phyloP scores from a whole-genome alignment of 768 basidiomycete species.

The Imleria badia region DNA sequence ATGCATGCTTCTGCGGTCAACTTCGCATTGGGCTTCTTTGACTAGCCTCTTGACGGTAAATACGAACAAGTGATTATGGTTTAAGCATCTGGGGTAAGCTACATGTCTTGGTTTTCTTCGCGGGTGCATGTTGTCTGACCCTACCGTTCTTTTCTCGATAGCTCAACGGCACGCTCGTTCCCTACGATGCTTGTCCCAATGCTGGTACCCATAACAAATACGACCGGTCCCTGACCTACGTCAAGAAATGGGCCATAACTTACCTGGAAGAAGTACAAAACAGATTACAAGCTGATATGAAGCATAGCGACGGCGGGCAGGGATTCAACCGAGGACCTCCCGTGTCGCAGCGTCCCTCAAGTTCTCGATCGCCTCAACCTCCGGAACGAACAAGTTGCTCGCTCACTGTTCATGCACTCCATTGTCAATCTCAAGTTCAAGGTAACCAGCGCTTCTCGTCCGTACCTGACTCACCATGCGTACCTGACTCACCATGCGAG shows the following conservation, averaged over 20 bases:
- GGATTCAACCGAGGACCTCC: slow-evolving; percentile 58
- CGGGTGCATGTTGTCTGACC: not conserved
- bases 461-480: slow-evolving; percentile 14
- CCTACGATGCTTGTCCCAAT: slow-evolving; percentile 82
- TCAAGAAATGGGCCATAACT: slow-evolving; percentile 62
- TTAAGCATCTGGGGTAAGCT: slow-evolving; percentile 55
- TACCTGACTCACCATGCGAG: too few relatives aligned
- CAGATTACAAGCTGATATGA: slow-evolving; percentile 57
- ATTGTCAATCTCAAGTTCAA: slow-evolving; percentile 88
- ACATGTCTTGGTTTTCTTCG: slow-evolving; percentile 13
- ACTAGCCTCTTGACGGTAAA: slow-evolving; percentile 66
- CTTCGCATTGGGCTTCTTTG: slow-evolving; percentile 75
- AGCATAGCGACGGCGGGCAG: slow-evolving; percentile 10
- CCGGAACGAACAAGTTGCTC: not conserved
- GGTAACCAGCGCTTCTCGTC: slow-evolving; percentile 32
- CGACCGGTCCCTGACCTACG: slow-evolving; percentile 57
- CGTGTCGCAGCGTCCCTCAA: slow-evolving; percentile 8
- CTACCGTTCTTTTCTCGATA: slow-evolving; percentile 20
- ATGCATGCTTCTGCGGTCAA: slow-evolving; percentile 66
- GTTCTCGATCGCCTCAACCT: slow-evolving; percentile 17
- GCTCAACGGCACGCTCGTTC: slow-evolving; percentile 85
- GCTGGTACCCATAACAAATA: slow-evolving; percentile 44
- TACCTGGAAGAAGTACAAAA: slow-evolving; percentile 69
- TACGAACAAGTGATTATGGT: slow-evolving; percentile 79
- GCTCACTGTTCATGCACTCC: slow-evolving; percentile 56